A percentile compares a stretch with the other conserved stretches of the same genome.
These are phyloP conservation scores for Alternaria gaisen DNA, from an alignment of 2,329 filamentous ascomycete species.

Conservation along the genomic window DNA sequence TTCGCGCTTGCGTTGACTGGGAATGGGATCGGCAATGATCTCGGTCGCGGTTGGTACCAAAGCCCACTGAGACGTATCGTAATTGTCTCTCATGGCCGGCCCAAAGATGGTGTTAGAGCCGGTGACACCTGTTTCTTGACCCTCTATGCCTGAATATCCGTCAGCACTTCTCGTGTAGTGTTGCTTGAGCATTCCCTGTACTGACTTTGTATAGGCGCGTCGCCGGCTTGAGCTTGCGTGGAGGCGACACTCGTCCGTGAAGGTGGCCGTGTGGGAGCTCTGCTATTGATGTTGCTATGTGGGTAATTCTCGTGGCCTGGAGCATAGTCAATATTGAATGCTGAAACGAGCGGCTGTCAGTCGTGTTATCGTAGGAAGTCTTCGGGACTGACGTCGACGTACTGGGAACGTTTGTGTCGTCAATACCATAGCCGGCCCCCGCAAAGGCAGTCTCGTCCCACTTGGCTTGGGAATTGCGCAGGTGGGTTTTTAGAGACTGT, in stretches of 20 bases:
- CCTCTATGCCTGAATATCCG: constrained; percentile 40
- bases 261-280: constrained; percentile 48
- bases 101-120: constrained; percentile 58
- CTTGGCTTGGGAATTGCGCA: constrained; percentile 31
- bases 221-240: constrained; percentile 40
- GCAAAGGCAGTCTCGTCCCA: constrained; percentile 46
- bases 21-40: constrained; percentile 63
- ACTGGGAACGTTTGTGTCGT: constrained; percentile 38
- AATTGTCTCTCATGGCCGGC: constrained; percentile 63
- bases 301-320: constrained; percentile 42
- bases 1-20: constrained; percentile 57
- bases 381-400: constrained; percentile 22
- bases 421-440: constrained; percentile 44
- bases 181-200: constrained; percentile 5
- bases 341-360: constrained; percentile 33
- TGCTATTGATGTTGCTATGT: constrained; percentile 43
- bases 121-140: constrained; percentile 65
- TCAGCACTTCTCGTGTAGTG: constrained; percentile 21
- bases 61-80: constrained; percentile 65
- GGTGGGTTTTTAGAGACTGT: constrained; percentile 27
- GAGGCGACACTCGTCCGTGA: constrained; percentile 46
- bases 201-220: constrained; percentile 47
- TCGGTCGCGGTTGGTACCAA: constrained; percentile 61
- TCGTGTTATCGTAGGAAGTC: constrained; percentile 10
- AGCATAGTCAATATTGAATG: constrained; percentile 49